A percentile compares a stretch with the other conserved stretches of the same genome.
Conservation (phyloP, 257 asterid genomes). For the Asclepias syriaca region DNA sequence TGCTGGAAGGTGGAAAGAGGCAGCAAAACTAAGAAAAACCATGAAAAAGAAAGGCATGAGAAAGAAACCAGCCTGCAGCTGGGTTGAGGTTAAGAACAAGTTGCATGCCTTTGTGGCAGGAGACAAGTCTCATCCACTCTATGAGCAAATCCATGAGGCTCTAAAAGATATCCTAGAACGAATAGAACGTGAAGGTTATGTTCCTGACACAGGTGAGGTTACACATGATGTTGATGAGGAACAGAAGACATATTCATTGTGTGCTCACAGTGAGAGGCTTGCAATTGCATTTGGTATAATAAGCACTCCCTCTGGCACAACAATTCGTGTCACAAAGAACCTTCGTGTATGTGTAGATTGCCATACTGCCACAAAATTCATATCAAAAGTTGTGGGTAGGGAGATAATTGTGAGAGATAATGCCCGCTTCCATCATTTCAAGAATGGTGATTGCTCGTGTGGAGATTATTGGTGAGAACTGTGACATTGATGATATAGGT, state of each 20-base stretch:
- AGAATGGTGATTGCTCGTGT: constrained; percentile 58
- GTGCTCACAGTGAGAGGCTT: constrained; percentile 51
- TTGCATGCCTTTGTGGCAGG: constrained; percentile 69
- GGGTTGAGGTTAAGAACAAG: constrained; percentile 67
- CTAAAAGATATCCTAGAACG: constrained; percentile 44
- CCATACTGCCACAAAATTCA: constrained; percentile 52
- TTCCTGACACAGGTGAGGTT: constrained; percentile 46
- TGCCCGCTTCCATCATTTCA: constrained; percentile 52
- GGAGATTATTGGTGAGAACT: constrained; percentile 58
- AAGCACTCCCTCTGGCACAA: constrained; percentile 48
- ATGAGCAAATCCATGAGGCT: constrained; percentile 35
- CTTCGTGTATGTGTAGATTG: constrained; percentile 66
- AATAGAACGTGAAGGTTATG: constrained; percentile 48
- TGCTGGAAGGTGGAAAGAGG: constrained; percentile 77
- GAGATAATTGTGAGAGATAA: constrained; percentile 58
- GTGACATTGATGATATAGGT: background rate
- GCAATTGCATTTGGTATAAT: constrained; percentile 57
- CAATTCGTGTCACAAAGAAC: constrained; percentile 57
- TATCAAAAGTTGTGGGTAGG: constrained; percentile 47
- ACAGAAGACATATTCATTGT: constrained; percentile 37
- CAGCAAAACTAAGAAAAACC: constrained; percentile 46
- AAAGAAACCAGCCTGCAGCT: constrained; percentile 70
- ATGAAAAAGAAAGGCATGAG: constrained; percentile 62
- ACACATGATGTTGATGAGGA: constrained; percentile 66
- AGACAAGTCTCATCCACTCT: constrained; percentile 60